A percentile compares a stretch with the other conserved stretches of the same genome.
Evolutionary conservation across 208 protist species (phyloP).

Genomic region (Tritrichomonas musculus): DNA sequence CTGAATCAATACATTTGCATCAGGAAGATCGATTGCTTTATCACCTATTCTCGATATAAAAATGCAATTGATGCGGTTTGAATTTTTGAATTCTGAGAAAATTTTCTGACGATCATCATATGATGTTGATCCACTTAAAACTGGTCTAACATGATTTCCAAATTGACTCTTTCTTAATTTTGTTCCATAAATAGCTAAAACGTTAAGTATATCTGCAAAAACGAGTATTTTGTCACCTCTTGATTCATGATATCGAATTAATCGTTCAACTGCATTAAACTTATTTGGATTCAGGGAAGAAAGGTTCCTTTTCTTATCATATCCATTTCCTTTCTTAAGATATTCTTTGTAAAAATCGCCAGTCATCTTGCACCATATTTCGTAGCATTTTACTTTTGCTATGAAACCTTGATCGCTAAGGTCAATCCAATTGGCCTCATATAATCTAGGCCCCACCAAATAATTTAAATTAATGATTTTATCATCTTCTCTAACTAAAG

Average conservation of each 20-base stretch:
- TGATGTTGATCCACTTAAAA: conserved; percentile 80
- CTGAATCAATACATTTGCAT: conserved; percentile 93
- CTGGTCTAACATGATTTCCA: not conserved
- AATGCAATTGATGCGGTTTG: conserved; percentile 68
- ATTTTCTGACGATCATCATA: conserved; percentile 52
- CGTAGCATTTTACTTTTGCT: conserved; percentile 89
- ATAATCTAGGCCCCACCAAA: conserved; percentile 94
- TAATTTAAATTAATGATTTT: conserved; percentile 90
- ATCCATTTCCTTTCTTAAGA: not conserved
- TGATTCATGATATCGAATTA: conserved; percentile 82
- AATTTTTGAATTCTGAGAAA: not conserved
- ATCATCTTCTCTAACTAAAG: conserved; percentile 80
- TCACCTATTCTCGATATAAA: conserved; percentile 79
- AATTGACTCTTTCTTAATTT: not conserved
- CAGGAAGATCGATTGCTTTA: conserved; percentile 74
- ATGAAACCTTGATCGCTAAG: conserved; percentile 79
- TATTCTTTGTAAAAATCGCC: conserved; percentile 74
- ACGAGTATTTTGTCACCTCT: conserved; percentile 80
- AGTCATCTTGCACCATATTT: conserved; percentile 93
- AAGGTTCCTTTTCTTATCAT: conserved; percentile 25
- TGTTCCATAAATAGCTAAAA: conserved; percentile 80
- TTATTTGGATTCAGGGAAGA: conserved; percentile 75
- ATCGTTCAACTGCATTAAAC: conserved; percentile 63
- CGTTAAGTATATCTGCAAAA: conserved; percentile 93
- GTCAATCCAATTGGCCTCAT: conserved; percentile 90